These are phyloP conservation scores for Coffea canephora DNA, from an alignment of 257 asterid genomes.

Conservation along the genomic window DNA sequence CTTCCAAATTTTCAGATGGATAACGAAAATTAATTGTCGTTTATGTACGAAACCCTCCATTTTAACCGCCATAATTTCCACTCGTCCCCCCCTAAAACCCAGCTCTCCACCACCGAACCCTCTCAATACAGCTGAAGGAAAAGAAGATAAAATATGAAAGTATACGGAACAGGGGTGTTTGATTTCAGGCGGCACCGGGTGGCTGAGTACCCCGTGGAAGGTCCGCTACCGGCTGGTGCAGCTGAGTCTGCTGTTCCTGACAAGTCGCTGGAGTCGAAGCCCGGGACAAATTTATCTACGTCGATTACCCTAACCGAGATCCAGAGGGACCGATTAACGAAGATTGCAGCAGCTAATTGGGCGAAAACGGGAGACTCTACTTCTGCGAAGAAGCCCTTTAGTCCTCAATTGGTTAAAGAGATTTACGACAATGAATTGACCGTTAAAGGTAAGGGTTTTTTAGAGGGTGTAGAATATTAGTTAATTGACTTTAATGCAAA, in stretches of 20 bases:
- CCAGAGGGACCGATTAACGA: slow-evolving; percentile 84
- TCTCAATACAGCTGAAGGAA: no score
- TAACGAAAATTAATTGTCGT: no score
- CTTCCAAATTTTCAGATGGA: no score
- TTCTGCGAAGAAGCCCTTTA: slow-evolving; percentile 53
- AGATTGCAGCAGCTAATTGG: slow-evolving; percentile 85
- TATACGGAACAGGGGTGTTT: slow-evolving; percentile 79
- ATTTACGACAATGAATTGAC: slow-evolving; percentile 80
- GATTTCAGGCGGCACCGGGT: slow-evolving; percentile 93
- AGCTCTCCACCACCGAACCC: no score
- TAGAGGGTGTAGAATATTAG: neutral
- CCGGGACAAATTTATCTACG: slow-evolving; percentile 52
- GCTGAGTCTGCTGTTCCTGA: slow-evolving; percentile 30
- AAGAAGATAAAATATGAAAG: slow-evolving; percentile 45
- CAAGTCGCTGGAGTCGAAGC: slow-evolving; percentile 55
- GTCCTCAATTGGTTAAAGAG: slow-evolving; percentile 71
- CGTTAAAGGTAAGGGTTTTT: slow-evolving; percentile 49
- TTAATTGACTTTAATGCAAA: neutral
- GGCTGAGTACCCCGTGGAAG: slow-evolving; percentile 87
- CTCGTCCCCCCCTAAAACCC: no score
- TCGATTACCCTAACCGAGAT: slow-evolving; percentile 86
- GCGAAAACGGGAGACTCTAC: slow-evolving; percentile 47
- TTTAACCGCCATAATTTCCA: no score
- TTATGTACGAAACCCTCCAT: no score
- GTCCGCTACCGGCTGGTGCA: slow-evolving; percentile 9